A percentile compares a stretch with the other conserved stretches of the same genome.
Evolutionary conservation across 176 grass and related monocot genomes (phyloP).

Genomic region (Typha latifolia): DNA sequence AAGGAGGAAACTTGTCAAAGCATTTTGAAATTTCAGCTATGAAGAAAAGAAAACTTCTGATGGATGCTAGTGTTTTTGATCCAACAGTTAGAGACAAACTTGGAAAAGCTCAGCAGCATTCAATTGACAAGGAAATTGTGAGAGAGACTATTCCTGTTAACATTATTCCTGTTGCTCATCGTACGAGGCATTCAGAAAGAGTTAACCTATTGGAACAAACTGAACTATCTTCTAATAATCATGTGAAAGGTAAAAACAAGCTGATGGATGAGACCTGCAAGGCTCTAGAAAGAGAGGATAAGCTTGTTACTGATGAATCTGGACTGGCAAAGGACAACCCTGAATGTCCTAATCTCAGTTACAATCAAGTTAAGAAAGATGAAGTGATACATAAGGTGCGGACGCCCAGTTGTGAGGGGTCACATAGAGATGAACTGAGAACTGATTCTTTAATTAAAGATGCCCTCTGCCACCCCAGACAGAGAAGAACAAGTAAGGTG

Average conservation of each 20-base stretch:
- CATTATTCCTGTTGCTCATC: not conserved
- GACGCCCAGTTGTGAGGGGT: not conserved
- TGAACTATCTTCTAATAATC: not conserved
- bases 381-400: not conserved
- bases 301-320: not conserved
- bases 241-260: not conserved
- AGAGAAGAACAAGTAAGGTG: constrained; percentile 38
- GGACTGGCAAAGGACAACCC: not conserved
- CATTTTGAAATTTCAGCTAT: not conserved
- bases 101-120: too few species aligned
- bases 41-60: not conserved
- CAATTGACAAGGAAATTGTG: too few species aligned
- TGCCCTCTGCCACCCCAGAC: constrained; percentile 35
- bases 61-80: too few species aligned
- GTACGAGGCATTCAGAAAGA: constrained; percentile 12
- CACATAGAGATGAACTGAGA: constrained; percentile 6
- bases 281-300: not conserved
- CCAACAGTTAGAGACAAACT: too few species aligned
- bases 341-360: constrained; percentile 15
- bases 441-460: constrained; percentile 15
- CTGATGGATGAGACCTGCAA: not conserved
- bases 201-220: constrained; percentile 1
- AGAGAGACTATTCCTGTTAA: too few species aligned
- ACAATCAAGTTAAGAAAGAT: constrained; percentile 13
- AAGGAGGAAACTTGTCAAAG: not conserved